Evolutionary conservation across 805 yeast species (phyloP), one percentile per base, ranked within the genome.

Genomic region (Kodamaea nitidulidarum): DNA sequence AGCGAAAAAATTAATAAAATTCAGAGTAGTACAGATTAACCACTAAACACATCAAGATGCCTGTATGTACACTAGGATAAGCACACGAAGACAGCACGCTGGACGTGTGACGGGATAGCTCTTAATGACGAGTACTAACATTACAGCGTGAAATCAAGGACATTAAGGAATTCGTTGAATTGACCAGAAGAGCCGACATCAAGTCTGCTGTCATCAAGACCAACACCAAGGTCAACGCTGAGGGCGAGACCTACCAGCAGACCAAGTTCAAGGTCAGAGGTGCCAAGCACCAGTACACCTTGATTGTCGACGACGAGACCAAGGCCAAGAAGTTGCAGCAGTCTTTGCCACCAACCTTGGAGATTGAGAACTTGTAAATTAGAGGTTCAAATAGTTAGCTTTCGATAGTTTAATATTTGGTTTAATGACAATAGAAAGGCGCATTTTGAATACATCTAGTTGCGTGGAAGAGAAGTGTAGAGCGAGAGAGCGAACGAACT

Each of bases 231-330:
- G 59, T 82, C 64, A 81, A 80, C 76, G 77, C 84, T 58, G 74
- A 75, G 70, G 95, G 93, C 71, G 84, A 84, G 78, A 75, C 76
- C 56, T 77, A 78, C 81, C 84, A 84, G 76, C 93, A 85, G 76
- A 88, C 96, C 78, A 93, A 93, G 77, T 93, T 93, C 90, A 93
- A 93, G 86, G 87, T 93, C 65, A 88, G 98, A 81, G 96, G 97
- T 72, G 64, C 96, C 52, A 88, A 78, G 71, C 71, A 85, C 79
- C 81, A 88, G 67, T 93, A 93, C 86, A 93, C 98, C 60, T 79
- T 91, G 73, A 85, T 85, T 58, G 91, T 93, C 64, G 80, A 84
- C 77, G 98, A 93, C 72, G 84, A 88, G 64, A 84, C 87, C 71
- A 90, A 88, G 81, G 98, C 98, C 63, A 81, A 86, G 84, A 93